Evolutionary conservation across 129 eudicot species (phyloP).

Genomic region (Tagetes patula): DNA sequence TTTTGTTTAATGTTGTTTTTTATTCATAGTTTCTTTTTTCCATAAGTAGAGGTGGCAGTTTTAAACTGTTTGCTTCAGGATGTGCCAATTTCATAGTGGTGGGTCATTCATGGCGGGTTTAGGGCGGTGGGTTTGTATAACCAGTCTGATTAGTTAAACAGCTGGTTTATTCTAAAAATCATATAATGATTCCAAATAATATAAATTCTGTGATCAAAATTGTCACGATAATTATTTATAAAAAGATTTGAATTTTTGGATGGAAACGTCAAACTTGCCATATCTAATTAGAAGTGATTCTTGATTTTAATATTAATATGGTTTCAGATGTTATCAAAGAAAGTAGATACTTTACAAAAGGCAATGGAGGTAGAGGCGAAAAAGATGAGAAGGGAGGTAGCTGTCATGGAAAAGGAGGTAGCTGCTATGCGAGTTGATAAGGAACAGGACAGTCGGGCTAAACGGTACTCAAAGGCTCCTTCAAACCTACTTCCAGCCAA

Average conservation of each 20-base stretch:
- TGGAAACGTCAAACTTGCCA: neutral
- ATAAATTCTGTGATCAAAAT: neutral
- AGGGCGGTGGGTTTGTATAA: neutral
- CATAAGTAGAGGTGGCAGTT: neutral
- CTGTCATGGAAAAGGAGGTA: slow-evolving; percentile 91
- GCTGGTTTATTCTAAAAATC: neutral
- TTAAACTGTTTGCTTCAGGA: neutral
- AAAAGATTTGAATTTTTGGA: neutral
- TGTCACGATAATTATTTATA: neutral
- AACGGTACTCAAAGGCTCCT: slow-evolving; percentile 61
- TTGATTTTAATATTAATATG: neutral
- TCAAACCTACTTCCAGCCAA: slow-evolving; percentile 81
- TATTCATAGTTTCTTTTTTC: neutral
- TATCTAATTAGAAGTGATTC: neutral
- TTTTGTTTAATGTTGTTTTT: neutral
- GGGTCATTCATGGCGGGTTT: neutral
- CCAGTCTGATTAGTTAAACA: neutral
- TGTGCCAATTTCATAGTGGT: neutral
- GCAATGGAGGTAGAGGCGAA: slow-evolving; percentile 97
- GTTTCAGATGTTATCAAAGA: slow-evolving; percentile 83
- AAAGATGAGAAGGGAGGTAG: slow-evolving; percentile 92
- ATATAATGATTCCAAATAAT: neutral
- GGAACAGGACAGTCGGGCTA: slow-evolving; percentile 79
- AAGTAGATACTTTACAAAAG: slow-evolving; percentile 88
- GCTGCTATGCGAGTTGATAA: slow-evolving; percentile 90